Evolutionary conservation across 208 protist genomes (phyloP), one percentile per base, ranked within the genome.

Genomic region (Porcisia hertigi): DNA sequence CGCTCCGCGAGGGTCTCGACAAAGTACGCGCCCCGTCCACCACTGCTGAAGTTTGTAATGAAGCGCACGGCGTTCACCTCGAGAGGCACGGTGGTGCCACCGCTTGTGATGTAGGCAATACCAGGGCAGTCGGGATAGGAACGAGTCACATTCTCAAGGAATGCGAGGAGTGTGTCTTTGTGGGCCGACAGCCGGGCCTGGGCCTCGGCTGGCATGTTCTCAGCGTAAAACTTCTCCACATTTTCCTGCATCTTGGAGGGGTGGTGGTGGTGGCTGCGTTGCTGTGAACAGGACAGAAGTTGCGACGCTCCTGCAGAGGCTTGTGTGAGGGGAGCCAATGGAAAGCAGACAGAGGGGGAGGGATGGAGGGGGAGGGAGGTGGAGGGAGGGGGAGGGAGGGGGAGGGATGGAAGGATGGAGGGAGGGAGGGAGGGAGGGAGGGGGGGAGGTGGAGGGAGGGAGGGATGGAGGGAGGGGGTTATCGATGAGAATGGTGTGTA

Each of bases 31-130:
- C 93, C 93, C 58, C 93, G 91, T 41, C 85, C 86, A 71, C 93
- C 93, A 65, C 82, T 88, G 82, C 90, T 95, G 70, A 97, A 94
- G 85, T 97, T 97, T 23, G 87, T 90, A 60, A 97, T 54, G 73
- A 85, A 95, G 76, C 93, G 93, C 25, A 97, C 93, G 23, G 93
- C 83, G 70, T 94, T 91, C n/a, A 88, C 80, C 83, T 97, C 93
- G 8, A 97, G 80, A 5, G 93, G 89, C 39, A 94, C 91, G 6
- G 77, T 75, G 3, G 93, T 97, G 53, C 91, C 91, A 23, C 93
- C 93, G 71, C 91, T 94, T 3, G 93, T 94, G 77, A 97, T 79
- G 71, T 94, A 86, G 36, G 87, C 89, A 41, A 97, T 67, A 8
- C 93, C 91, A 14, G 76, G 73, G 75, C 84, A 89, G 55, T 69